Conservation (phyloP, 1,139 yeast species). For the Yueomyces sp. region DNA sequence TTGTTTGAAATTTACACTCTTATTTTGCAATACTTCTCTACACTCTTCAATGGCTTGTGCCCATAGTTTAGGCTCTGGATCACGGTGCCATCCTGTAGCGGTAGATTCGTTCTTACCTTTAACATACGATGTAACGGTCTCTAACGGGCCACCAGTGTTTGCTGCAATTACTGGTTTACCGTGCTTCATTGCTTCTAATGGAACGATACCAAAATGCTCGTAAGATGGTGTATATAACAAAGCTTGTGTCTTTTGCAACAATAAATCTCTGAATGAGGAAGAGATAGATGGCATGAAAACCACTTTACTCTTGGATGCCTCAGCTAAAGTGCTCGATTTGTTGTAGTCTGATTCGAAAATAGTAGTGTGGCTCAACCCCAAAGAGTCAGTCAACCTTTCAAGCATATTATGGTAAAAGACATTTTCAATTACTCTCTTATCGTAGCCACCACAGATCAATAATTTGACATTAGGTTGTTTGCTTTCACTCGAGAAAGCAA, state of each 20-base stretch:
- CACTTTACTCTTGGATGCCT: constrained; percentile 30
- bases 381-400: constrained; percentile 33
- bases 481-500: constrained; percentile 27
- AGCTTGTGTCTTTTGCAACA: constrained; percentile 45
- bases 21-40: constrained; percentile 20
- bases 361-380: constrained; percentile 36
- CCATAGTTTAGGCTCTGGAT: constrained; percentile 50
- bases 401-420: constrained; percentile 58
- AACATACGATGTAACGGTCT: constrained; percentile 44
- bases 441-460: constrained; percentile 89
- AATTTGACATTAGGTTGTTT: constrained; percentile 29
- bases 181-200: constrained; percentile 82
- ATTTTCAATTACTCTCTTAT: constrained; percentile 62
- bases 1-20: constrained; percentile 25
- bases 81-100: constrained; percentile 71
- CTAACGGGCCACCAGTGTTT: constrained; percentile 87
- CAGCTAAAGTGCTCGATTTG: constrained; percentile 25
- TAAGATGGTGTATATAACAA: constrained; percentile 78
- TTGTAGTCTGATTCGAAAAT: constrained; percentile 30
- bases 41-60: constrained; percentile 39
- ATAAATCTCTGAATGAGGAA: constrained; percentile 48
- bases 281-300: constrained; percentile 74
- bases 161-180: constrained; percentile 79
- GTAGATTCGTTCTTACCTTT: constrained; percentile 28
- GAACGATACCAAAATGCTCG: constrained; percentile 97